These are phyloP conservation scores for Mortierella antarctica DNA, from an alignment of 192 early-diverging fungal genomes.

Conservation along the genomic window DNA sequence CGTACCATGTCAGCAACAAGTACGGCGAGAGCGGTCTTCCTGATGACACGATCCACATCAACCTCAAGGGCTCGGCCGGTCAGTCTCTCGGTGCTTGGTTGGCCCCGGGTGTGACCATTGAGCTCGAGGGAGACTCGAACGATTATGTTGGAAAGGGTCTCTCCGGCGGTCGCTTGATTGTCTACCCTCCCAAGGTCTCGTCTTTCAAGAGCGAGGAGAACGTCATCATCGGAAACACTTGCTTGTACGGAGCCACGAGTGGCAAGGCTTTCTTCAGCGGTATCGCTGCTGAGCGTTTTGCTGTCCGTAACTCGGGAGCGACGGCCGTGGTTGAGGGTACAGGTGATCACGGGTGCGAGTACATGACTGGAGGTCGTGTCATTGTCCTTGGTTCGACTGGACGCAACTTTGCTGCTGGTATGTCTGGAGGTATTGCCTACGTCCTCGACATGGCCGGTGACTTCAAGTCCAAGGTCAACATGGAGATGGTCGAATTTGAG, in stretches of 20 bases:
- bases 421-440: constrained; percentile 98
- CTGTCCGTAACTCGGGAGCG: constrained; percentile 98
- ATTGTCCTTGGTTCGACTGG: constrained; percentile 90
- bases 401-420: constrained; percentile 99
- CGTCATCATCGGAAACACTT: constrained; percentile 96
- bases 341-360: constrained; percentile 99
- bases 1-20: constrained; percentile 85
- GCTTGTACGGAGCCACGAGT: constrained; percentile 95
- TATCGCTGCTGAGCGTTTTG: constrained; percentile 97
- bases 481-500: constrained; percentile 92
- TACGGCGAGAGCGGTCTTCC: constrained; percentile 88
- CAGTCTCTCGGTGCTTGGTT: constrained; percentile 97
- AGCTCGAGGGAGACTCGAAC: constrained; percentile 97
- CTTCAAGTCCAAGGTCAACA: constrained; percentile 84
- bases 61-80: constrained; percentile 91
- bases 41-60: constrained; percentile 87
- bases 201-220: constrained; percentile 87
- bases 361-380: constrained; percentile 98
- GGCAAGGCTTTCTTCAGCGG: constrained; percentile 94
- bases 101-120: constrained; percentile 87
- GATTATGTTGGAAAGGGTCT: constrained; percentile 99
- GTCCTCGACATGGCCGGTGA: constrained; percentile 76
- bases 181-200: constrained; percentile 88
- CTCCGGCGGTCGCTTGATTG: constrained; percentile 89
- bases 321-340: constrained; percentile 94